Evolutionary conservation across 306 rosid species (phyloP).

Genomic region (Citrullus colocynthis): DNA sequence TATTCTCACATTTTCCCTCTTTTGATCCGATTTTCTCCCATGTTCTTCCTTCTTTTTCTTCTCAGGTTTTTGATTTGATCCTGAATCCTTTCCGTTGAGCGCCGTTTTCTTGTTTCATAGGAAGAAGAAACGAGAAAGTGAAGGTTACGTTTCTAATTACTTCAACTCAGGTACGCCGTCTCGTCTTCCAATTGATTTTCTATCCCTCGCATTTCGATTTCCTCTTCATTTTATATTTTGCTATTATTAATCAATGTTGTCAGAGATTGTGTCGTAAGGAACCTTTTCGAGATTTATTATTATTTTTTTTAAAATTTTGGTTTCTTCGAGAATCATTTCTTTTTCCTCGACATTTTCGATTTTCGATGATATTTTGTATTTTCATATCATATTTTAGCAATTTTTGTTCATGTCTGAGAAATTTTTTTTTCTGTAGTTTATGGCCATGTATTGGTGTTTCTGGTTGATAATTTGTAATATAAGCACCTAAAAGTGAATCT

Average conservation of each 20-base stretch:
- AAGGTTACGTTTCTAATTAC: not conserved
- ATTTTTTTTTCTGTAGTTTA: not conserved
- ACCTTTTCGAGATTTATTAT: not conserved
- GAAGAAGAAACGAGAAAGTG: not conserved
- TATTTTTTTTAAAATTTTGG: not conserved
- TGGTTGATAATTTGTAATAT: not conserved
- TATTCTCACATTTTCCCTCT: not conserved
- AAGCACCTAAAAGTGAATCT: not conserved
- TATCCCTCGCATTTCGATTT: not conserved
- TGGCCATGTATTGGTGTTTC: not conserved
- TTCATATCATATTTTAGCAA: not conserved
- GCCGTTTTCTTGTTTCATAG: not conserved
- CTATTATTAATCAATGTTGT: not conserved
- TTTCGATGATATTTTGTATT: not conserved
- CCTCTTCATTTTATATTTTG: not conserved
- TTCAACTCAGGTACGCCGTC: slow-evolving; percentile 11
- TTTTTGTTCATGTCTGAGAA: not conserved
- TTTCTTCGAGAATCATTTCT: not conserved
- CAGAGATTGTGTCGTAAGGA: not conserved
- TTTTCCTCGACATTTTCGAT: not conserved
- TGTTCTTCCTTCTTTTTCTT: not conserved
- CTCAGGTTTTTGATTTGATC: not conserved
- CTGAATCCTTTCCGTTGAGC: not conserved
- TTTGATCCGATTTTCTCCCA: not conserved
- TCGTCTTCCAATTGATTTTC: not conserved